Evolutionary conservation across 2,329 filamentous ascomycete genomes (phyloP), one percentile per base, ranked within the genome.

Genomic region (Cladosporium sp.): DNA sequence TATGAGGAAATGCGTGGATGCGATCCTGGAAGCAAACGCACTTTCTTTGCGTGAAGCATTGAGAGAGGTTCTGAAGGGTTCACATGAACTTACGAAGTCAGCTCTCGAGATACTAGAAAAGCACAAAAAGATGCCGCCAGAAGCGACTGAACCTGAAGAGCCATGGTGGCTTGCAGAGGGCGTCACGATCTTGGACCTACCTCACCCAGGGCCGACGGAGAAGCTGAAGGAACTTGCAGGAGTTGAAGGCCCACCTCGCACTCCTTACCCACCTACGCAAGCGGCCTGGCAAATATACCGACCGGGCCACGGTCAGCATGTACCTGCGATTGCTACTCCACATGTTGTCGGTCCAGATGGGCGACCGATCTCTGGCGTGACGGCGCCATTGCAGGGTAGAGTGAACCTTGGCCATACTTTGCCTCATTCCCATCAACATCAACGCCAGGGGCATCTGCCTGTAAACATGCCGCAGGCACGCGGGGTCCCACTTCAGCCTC

Each of bases 21-120:
- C 68, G 10, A 68, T 72, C 29, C 23, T 67, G n/a, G 55, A 64
- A 7, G 68, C 68, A 29, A 62, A 67, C 12, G 61, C 56, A 1
- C 62, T 62, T 4, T 59, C 65, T 7, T 28, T 72, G 26, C 62
- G 65, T 35, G 68, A 64, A 33, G 71, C 70, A n/a, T 55, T 73
- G 23, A 44, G 65, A 37, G 69, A 69, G 37, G 68, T 72, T 18
- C 69, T 68, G 60, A 67, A 66, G 31, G 62, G 52, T 35, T 64
- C 62, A 2, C 21, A 58, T 14, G 62, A 35, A 18, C 37, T 64
- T 12, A 64, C 62, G 7, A 58, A 64, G 18, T 21, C 31, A 11
- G 55, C 44, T 16, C 33, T 64, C 23, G 8, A 26, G 3, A 18
- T 64, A 14, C 53, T 64, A 8, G 62, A 58, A 21, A 58, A 58